Evolutionary conservation across 2,329 filamentous ascomycete genomes (phyloP), one percentile per base, ranked within the genome.

Genomic region (Neopestalotiopsis clavispora): DNA sequence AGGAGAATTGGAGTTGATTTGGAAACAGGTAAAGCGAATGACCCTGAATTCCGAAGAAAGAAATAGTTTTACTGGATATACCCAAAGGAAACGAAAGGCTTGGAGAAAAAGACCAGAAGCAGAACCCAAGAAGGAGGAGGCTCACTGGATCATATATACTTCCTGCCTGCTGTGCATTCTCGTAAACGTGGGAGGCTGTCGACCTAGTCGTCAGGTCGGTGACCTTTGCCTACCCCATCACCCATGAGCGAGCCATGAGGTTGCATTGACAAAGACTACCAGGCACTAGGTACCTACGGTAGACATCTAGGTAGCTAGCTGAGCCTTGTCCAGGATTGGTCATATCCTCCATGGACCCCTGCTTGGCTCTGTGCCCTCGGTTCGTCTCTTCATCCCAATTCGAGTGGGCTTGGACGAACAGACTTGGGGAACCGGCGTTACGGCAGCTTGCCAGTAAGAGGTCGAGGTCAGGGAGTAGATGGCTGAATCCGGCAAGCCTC

Each of bases 11-110:
- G 72, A 72, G 45, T 52, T 9, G 45, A 67, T 12, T 30, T 68
- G 72, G 73, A 78, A 79, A 84, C 76, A 79, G 87, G 84, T 80
- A 82, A 70, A 89, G 83, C 84, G 86, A 89, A 84, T 87, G 86
- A 84, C 83, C 85, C 85, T 86, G 83, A 79, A 80, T 80, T 78
- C 76, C 72, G 69, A 71, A 74, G 78, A 79, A 78, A 73, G 75
- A 76, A 75, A 70, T 77, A 75, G 76, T 68, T 71, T 67, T 73
- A 74, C 73, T 76, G 61, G 61, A 28, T n/a, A 75, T 74, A 73
- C 69, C 72, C 67, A 69, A 69, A 72, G 69, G 70, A 72, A 78
- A 76, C 70, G 75, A 76, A 75, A 73, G 72, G 71, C 68, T 65
- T 71, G 70, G n/a, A n/a, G 65, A 60, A 23, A 60, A 42, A 60